These are phyloP conservation scores for Lactarius indigo DNA, from an alignment of 768 basidiomycete species.

Conservation along the genomic window DNA sequence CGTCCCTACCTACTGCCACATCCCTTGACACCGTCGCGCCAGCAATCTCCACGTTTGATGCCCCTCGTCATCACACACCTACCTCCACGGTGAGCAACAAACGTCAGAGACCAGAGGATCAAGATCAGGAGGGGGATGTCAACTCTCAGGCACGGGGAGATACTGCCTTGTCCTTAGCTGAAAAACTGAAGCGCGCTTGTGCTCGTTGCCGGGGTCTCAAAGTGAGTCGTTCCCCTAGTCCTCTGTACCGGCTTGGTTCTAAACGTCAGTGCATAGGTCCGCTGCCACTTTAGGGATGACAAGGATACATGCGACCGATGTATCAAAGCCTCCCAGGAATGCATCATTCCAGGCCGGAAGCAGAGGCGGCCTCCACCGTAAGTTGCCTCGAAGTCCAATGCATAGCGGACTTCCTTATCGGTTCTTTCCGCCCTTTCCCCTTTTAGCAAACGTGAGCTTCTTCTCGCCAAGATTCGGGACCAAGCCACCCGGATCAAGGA, in stretches of 20 bases:
- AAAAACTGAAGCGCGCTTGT: slow-evolving; percentile 26
- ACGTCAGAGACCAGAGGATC: slow-evolving; percentile 22
- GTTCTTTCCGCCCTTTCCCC: neutral
- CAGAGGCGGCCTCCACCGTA: slow-evolving; percentile 77
- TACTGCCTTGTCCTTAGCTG: neutral
- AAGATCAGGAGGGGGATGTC: slow-evolving; percentile 15
- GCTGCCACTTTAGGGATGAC: slow-evolving; percentile 71
- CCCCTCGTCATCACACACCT: neutral
- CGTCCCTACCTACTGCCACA: neutral
- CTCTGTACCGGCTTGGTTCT: neutral
- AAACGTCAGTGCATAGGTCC: slow-evolving; percentile 46
- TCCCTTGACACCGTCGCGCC: neutral
- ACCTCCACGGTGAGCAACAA: slow-evolving; percentile 12
- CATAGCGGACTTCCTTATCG: neutral
- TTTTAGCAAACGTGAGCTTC: slow-evolving; percentile 70
- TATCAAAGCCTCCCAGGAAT: slow-evolving; percentile 64
- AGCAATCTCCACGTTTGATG: neutral
- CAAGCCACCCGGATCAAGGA: slow-evolving; percentile 71
- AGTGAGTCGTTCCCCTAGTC: slow-evolving; percentile 3
- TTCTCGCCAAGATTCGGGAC: slow-evolving; percentile 71
- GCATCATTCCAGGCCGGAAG: slow-evolving; percentile 79
- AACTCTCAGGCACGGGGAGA: slow-evolving; percentile 3
- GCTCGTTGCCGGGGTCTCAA: slow-evolving; percentile 26
- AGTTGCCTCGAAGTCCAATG: slow-evolving; percentile 29
- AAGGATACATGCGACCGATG: slow-evolving; percentile 76